Evolutionary conservation across 495 filamentous ascomycete species (phyloP).

Genomic region (Tuber melanosporum): DNA sequence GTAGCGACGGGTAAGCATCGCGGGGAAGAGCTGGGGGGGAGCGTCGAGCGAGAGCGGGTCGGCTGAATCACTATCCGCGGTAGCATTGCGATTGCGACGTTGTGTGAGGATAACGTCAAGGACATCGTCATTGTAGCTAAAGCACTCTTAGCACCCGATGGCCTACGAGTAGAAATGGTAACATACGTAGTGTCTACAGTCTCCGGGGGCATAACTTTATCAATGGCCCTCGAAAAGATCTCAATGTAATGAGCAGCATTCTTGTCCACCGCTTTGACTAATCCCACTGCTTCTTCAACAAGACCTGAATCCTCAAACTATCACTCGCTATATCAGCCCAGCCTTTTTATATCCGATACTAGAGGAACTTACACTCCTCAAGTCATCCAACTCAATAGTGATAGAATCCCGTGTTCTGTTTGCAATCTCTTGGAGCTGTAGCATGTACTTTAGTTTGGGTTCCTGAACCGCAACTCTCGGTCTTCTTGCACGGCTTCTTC

Average conservation of each 20-base stretch:
- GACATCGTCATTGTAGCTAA: constrained; percentile 91
- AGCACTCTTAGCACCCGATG: constrained; percentile 9
- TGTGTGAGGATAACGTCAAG: constrained; percentile 93
- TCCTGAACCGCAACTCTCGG: constrained; percentile 44
- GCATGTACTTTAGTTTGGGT: constrained; percentile 80
- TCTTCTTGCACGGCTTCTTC: constrained; percentile 43
- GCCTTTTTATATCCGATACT: not conserved
- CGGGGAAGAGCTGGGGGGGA: constrained; percentile 63
- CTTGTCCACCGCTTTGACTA: constrained; percentile 75
- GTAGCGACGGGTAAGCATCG: constrained; percentile 87
- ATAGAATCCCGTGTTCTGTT: constrained; percentile 69
- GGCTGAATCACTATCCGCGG: constrained; percentile 50
- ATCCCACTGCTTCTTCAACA: constrained; percentile 58
- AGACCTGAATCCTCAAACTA: constrained; percentile 62
- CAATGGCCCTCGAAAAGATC: constrained; percentile 77
- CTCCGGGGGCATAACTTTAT: constrained; percentile 75
- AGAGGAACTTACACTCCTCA: constrained; percentile 56
- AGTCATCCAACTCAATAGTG: constrained; percentile 81
- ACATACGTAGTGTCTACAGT: constrained; percentile 68
- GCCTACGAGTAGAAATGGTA: constrained; percentile 15
- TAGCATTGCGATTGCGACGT: constrained; percentile 76
- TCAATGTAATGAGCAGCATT: constrained; percentile 97
- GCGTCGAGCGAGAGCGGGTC: constrained; percentile 43
- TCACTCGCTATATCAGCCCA: constrained; percentile 9
- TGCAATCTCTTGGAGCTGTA: constrained; percentile 78